A percentile compares a stretch with the other conserved stretches of the same genome.
These are phyloP conservation scores for Sugiyamaella lignohabitans DNA, from an alignment of 805 yeast genomes.

Conservation along the genomic window DNA sequence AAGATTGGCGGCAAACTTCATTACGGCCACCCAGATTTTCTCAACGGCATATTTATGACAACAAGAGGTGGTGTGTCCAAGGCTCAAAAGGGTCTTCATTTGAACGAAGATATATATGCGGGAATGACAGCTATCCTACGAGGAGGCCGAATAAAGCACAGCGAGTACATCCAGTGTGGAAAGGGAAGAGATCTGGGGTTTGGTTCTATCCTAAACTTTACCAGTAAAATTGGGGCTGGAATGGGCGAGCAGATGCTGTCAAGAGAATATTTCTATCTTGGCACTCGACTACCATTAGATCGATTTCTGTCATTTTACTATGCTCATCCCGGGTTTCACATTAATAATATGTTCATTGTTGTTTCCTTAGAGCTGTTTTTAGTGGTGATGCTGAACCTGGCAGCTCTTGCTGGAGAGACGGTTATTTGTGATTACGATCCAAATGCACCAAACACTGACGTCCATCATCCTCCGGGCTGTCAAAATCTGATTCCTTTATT, in stretches of 20 bases:
- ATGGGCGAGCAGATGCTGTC: conserved; percentile 96
- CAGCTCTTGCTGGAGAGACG: conserved; percentile 68
- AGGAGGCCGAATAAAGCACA: conserved; percentile 91
- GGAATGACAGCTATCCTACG: conserved; percentile 86
- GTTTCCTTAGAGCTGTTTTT: conserved; percentile 83
- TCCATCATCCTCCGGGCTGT: conserved; percentile 75
- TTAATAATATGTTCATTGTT: conserved; percentile 82
- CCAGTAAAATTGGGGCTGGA: conserved; percentile 95
- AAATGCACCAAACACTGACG: conserved; percentile 64
- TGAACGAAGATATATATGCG: conserved; percentile 93
- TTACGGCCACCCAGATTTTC: conserved; percentile 94
- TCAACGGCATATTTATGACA: conserved; percentile 85
- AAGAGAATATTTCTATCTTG: conserved; percentile 84
- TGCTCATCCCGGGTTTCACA: conserved; percentile 95
- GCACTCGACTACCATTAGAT: conserved; percentile 84
- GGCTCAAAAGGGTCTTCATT: conserved; percentile 87
- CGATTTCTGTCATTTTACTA: conserved; percentile 87
- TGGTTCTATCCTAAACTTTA: conserved; percentile 84
- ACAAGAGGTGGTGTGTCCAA: conserved; percentile 95
- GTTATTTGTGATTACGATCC: conserved; percentile 61
- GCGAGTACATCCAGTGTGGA: conserved; percentile 95
- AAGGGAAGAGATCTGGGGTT: conserved; percentile 95
- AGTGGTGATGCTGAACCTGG: conserved; percentile 71
- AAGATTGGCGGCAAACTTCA: conserved; percentile 93
- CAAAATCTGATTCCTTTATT: conserved; percentile 79